Percentiles rank a stretch among this genome's conserved stretches.
Evolutionary conservation across 192 early-diverging fungal genomes (phyloP).

Genomic region (Coemansia asiatica): DNA sequence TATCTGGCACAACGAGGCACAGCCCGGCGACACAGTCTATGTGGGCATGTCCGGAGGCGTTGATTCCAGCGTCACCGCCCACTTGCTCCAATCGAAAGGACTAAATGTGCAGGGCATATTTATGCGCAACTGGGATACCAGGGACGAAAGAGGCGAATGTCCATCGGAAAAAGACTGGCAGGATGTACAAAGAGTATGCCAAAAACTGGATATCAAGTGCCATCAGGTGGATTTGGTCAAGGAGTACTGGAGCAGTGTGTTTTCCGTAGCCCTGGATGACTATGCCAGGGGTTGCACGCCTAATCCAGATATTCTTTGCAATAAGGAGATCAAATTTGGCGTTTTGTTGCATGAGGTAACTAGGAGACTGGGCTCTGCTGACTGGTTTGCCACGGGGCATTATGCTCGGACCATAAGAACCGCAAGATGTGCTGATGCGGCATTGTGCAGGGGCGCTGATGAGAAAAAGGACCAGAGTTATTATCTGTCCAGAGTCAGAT

Average conservation of each 20-base stretch:
- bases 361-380: background rate
- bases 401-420: constrained; percentile 44
- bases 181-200: constrained; percentile 74
- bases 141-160: constrained; percentile 76
- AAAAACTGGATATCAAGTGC: constrained; percentile 66
- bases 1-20: constrained; percentile 10
- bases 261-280: constrained; percentile 73
- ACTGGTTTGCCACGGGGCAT: constrained; percentile 67
- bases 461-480: constrained; percentile 90
- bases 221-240: constrained; percentile 71
- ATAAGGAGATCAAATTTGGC: constrained; percentile 93
- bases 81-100: constrained; percentile 67
- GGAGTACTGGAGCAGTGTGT: constrained; percentile 91
- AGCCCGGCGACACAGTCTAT: constrained; percentile 56
- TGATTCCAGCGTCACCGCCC: constrained; percentile 84
- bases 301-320: constrained; percentile 93
- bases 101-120: constrained; percentile 74
- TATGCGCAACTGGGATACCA: constrained; percentile 95
- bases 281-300: constrained; percentile 75
- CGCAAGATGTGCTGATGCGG: background rate
- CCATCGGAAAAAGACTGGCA: constrained; percentile 74
- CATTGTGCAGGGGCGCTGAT: constrained; percentile 59
- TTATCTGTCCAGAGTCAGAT: constrained; percentile 70
- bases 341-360: constrained; percentile 64
- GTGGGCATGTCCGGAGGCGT: constrained; percentile 94